Conservation (phyloP, 352 stramenopile species). For the Phytophthora capsici region DNA sequence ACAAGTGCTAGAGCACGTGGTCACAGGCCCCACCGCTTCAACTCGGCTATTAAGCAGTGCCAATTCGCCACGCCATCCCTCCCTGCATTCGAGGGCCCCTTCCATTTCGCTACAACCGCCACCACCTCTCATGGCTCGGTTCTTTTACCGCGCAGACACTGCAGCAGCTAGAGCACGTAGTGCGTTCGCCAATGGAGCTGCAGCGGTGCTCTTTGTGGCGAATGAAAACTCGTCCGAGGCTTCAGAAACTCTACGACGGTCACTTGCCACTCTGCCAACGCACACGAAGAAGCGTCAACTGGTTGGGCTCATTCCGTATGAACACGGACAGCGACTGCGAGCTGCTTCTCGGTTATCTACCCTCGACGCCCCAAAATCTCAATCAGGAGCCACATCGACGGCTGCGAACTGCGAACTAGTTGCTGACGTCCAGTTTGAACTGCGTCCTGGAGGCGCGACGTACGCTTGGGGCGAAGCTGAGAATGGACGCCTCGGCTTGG, state of each 20-base stretch:
- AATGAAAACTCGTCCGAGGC: constrained; percentile 31
- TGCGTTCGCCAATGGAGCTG: constrained; percentile 55
- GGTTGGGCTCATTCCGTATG: constrained; percentile 32
- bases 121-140: constrained; percentile 47
- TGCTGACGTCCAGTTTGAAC: constrained; percentile 49
- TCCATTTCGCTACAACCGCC: constrained; percentile 26
- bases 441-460: constrained; percentile 55
- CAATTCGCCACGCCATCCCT: constrained; percentile 17
- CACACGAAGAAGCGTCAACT: constrained; percentile 27
- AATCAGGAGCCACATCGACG: constrained; percentile 16
- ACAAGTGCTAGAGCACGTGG: constrained; percentile 19
- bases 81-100: constrained; percentile 19
- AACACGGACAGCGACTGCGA: constrained; percentile 34
- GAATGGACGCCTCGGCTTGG: constrained; percentile 64
- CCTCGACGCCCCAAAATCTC: constrained; percentile 5
- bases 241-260: constrained; percentile 38
- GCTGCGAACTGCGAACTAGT: constrained; percentile 48
- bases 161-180: constrained; percentile 36
- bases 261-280: constrained; percentile 11
- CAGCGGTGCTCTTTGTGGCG: constrained; percentile 56
- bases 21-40: constrained; percentile 8
- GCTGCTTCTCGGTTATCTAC: constrained; percentile 23
- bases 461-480: constrained; percentile 74
- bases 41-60: constrained; percentile 3
- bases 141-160: constrained; percentile 60